Conservation (phyloP, 352 stramenopile species). For the Phytophthora pinifolia region DNA sequence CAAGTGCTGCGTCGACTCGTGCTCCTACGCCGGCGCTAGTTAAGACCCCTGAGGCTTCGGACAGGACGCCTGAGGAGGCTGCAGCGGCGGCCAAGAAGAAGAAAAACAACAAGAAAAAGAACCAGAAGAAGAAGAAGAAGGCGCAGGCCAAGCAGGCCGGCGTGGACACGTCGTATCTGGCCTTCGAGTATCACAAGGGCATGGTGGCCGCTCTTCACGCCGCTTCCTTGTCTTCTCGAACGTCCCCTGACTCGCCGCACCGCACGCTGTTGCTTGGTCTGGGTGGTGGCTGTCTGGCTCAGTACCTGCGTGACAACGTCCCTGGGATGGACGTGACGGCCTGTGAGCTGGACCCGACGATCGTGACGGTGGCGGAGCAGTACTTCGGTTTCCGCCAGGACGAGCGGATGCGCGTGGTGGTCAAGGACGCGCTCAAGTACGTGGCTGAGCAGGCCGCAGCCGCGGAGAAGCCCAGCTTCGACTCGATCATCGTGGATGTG, state of each 20-base stretch:
- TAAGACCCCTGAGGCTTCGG: constrained; percentile 18
- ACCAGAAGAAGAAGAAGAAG: constrained; percentile 59
- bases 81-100: constrained; percentile 35
- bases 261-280: constrained; percentile 64
- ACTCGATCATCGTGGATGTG: constrained; percentile 78
- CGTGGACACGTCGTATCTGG: constrained; percentile 63
- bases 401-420: constrained; percentile 39
- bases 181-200: constrained; percentile 80
- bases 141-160: constrained; percentile 18
- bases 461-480: constrained; percentile 25
- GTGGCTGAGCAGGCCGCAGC: constrained; percentile 31
- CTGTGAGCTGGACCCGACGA: constrained; percentile 63
- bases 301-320: constrained; percentile 64
- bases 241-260: constrained; percentile 22
- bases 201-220: constrained; percentile 67
- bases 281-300: constrained; percentile 65
- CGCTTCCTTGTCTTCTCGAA: constrained; percentile 26
- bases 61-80: constrained; percentile 29
- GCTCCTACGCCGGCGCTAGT: constrained; percentile 2
- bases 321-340: constrained; percentile 50
- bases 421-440: constrained; percentile 53
- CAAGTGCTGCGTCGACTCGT: constrained; percentile 5
- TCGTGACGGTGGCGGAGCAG: constrained; percentile 60
- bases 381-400: constrained; percentile 71
- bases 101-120: constrained; percentile 67